Percentiles rank a stretch among this genome's conserved stretches.
Conservation (phyloP, 768 basidiomycete genomes). For the Leccinum disarticulatum region DNA sequence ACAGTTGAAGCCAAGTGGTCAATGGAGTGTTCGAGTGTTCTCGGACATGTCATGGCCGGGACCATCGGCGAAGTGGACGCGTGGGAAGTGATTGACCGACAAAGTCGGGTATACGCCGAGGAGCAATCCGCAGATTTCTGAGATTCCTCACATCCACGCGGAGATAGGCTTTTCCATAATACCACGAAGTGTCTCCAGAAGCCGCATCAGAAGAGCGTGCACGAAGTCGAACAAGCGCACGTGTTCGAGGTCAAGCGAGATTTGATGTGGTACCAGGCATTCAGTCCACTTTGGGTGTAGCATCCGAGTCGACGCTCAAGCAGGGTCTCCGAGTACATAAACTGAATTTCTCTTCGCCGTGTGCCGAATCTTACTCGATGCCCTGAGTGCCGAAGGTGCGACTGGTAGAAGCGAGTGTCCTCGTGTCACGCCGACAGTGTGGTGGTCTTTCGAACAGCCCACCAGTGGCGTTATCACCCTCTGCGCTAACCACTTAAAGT, state of each 20-base stretch:
- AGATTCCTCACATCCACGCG: not conserved
- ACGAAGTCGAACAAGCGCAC: not conserved
- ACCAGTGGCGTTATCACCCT: not conserved
- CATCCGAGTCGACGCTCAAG: not conserved
- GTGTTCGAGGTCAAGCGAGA: not conserved
- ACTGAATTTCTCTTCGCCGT: not conserved
- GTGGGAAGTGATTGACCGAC: not conserved
- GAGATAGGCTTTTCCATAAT: not conserved
- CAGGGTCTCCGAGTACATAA: not conserved
- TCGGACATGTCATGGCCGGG: not conserved
- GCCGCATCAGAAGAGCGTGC: not conserved
- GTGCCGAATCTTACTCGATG: not conserved
- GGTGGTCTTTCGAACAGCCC: not conserved
- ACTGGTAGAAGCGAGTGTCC: not conserved
- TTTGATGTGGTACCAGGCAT: not conserved
- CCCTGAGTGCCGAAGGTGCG: not conserved
- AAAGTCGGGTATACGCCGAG: not conserved
- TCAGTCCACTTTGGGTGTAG: not conserved
- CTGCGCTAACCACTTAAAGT: not conserved
- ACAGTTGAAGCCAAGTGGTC: not conserved
- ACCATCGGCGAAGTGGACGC: not conserved
- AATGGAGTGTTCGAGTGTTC: not conserved
- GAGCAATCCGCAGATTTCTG: not conserved
- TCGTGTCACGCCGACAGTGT: not conserved
- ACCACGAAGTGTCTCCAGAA: not conserved